Conservation (phyloP, 2,329 filamentous ascomycete species). For the Aspergillus uvarum region DNA sequence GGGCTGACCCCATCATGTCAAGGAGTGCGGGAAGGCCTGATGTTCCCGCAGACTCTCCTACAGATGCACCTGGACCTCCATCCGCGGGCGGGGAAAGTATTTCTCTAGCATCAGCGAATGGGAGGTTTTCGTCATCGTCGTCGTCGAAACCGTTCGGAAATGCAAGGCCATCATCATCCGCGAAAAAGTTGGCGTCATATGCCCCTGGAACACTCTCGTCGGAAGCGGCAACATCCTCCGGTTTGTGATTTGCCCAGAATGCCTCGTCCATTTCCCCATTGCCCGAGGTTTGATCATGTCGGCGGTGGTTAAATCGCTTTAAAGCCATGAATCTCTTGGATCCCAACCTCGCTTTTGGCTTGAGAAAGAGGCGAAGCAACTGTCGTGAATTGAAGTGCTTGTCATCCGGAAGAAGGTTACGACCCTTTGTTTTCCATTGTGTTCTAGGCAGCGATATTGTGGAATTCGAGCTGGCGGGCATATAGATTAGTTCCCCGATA, state of each 20-base stretch:
- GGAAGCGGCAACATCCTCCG: slow-evolving; percentile 53
- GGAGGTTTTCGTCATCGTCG: slow-evolving; percentile 49
- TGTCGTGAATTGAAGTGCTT: slow-evolving; percentile 97
- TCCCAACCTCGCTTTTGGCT: slow-evolving; percentile 83
- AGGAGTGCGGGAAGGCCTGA: slow-evolving; percentile 41
- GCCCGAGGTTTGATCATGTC: slow-evolving; percentile 55
- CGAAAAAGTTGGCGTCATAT: slow-evolving; percentile 96
- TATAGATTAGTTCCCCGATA: slow-evolving; percentile 75
- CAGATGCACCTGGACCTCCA: slow-evolving; percentile 32
- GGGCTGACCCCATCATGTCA: slow-evolving; percentile 41
- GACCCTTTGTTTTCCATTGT: slow-evolving; percentile 91
- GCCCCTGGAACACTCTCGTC: slow-evolving; percentile 68
- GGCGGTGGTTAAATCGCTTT: slow-evolving; percentile 35
- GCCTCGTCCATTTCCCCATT: slow-evolving; percentile 88
- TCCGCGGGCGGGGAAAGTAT: slow-evolving; percentile 46
- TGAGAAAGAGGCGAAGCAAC: slow-evolving; percentile 84
- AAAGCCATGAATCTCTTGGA: slow-evolving; percentile 59
- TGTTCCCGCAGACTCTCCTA: slow-evolving; percentile 34
- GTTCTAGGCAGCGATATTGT: slow-evolving; percentile 85
- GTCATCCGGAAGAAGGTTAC: slow-evolving; percentile 92
- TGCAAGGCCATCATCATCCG: slow-evolving; percentile 62
- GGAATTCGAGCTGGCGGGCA: slow-evolving; percentile 74
- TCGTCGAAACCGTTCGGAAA: slow-evolving; percentile 49
- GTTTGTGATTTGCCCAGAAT: slow-evolving; percentile 74
- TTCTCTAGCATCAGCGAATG: slow-evolving; percentile 51